Evolutionary conservation across 768 basidiomycete species (phyloP), one percentile per base, ranked within the genome.

Genomic region (Erythrobasidium yunnanense): DNA sequence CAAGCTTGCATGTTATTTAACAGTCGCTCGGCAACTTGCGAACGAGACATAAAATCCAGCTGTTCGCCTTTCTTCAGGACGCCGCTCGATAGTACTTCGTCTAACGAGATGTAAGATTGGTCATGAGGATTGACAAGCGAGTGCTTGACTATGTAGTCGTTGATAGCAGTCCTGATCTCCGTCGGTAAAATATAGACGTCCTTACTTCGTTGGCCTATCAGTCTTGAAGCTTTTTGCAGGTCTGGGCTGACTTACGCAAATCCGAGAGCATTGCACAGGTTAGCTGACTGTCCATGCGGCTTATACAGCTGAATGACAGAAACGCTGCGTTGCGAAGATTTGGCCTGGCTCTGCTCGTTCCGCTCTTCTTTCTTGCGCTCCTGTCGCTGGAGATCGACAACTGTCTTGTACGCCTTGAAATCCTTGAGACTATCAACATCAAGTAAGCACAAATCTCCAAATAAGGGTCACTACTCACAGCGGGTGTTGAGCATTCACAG

Each of bases 381-480:
- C 51, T 56, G 69, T 29, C 56, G 50, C 68, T 69, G 66, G 15
- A n/a, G n/a, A 27, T 47, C 52, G 49, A 58, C 65, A n/a, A 63
- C 46, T 18, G 60, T 63, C 29, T 63, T 63, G 60, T 63, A 63
- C 6, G 60, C 22, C 47, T 51, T 63, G 30, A 63, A 63, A 7
- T 25, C 60, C 27, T 63, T 63, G 2, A 51, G 25, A 2, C 60
- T 63, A 32, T 22, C 54, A 8, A 11, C 11, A 22, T 30, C 7
- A 30, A 7, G 11, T 17, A 13, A 22, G 11, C 27, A 32, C 15
- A 58, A 58, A 58, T 20, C 32, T 7, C 32, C 20, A 35, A 15
- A 22, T 18, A 33, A n/a, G 32, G 55, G 18, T 4, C 20, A 20
- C 46, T 15, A 32, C 60, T 63, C 30, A 63, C 60, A 29, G 29